A percentile compares a stretch with the other conserved stretches of the same genome.
phyloP scores from a whole-genome alignment of 208 protist species.

The Trypanosoma theileri region DNA sequence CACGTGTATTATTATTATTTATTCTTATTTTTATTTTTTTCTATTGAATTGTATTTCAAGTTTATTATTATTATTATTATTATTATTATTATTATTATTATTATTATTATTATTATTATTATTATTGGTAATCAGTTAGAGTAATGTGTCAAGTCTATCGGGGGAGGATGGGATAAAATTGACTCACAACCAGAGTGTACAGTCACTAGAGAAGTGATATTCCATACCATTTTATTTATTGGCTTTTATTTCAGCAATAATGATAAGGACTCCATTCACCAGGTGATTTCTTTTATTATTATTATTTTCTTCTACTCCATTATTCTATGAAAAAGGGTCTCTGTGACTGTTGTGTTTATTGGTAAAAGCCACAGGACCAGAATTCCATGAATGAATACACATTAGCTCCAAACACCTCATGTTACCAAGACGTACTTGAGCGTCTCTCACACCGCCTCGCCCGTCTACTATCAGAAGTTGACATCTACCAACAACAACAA shows the following conservation, averaged over 20 bases:
- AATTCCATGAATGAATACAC: neutral
- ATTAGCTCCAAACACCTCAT: neutral
- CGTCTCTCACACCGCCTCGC: conserved; percentile 18
- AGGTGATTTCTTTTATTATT: neutral
- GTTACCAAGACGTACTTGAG: conserved; percentile 19
- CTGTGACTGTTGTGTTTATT: too few species aligned
- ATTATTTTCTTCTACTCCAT: neutral
- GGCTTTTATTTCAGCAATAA: too few species aligned
- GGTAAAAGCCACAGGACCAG: too few species aligned
- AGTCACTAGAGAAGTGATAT: too few species aligned
- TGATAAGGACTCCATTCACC: too few species aligned
- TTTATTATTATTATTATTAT: neutral
- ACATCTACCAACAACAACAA: neutral
- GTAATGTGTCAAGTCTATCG: too few species aligned
- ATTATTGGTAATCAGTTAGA: too few species aligned
- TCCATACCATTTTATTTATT: too few species aligned
- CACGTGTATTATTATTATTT: conserved; percentile 14
- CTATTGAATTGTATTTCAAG: neutral
- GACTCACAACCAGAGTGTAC: too few species aligned
- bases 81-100: neutral
- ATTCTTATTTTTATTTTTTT: conserved; percentile 22
- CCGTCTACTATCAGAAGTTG: neutral
- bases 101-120: neutral
- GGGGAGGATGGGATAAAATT: too few species aligned
- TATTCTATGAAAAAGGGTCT: neutral